Evolutionary conservation across 1,284 basidiomycete genomes (phyloP).

Genomic region (Irpex sp.): DNA sequence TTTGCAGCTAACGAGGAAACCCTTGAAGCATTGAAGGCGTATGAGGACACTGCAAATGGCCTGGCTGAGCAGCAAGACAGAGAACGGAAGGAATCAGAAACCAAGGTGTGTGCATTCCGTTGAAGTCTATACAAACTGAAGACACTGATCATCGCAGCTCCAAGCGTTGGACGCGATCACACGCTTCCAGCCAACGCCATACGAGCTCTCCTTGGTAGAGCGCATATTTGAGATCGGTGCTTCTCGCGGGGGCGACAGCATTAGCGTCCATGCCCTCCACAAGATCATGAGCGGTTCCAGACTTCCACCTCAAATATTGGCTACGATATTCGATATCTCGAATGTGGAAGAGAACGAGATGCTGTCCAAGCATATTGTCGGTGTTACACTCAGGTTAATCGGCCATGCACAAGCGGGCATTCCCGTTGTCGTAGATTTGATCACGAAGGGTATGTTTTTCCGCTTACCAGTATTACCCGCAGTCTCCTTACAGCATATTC

Average conservation of each 20-base stretch:
- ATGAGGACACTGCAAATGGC: slow-evolving; percentile 62
- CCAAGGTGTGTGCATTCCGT: slow-evolving; percentile 15
- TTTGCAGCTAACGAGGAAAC: slow-evolving; percentile 59
- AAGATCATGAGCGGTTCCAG: slow-evolving; percentile 75
- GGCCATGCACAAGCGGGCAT: slow-evolving; percentile 89
- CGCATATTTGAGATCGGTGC: slow-evolving; percentile 67
- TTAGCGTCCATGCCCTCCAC: slow-evolving; percentile 80
- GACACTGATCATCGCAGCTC: slow-evolving; percentile 12
- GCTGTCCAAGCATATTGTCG: slow-evolving; percentile 60
- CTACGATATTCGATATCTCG: slow-evolving; percentile 90
- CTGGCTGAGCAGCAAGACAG: slow-evolving; percentile 46
- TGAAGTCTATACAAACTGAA: not conserved
- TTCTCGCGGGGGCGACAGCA: slow-evolving; percentile 67
- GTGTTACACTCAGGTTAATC: slow-evolving; percentile 83
- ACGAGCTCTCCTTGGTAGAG: slow-evolving; percentile 62
- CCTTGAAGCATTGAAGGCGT: slow-evolving; percentile 40
- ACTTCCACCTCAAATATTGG: slow-evolving; percentile 71
- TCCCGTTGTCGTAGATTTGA: slow-evolving; percentile 3
- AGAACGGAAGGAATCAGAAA: slow-evolving; percentile 17
- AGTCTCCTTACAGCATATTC: not conserved
- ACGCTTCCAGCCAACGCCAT: slow-evolving; percentile 55
- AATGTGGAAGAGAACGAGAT: slow-evolving; percentile 91
- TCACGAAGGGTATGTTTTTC: slow-evolving; percentile 4
- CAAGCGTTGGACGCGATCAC: slow-evolving; percentile 24
- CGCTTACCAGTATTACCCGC: not conserved